Percentiles rank a stretch among this genome's conserved stretches.
Conservation (phyloP, 805 yeast genomes). For the Sungouiozyma ichnusensis region DNA sequence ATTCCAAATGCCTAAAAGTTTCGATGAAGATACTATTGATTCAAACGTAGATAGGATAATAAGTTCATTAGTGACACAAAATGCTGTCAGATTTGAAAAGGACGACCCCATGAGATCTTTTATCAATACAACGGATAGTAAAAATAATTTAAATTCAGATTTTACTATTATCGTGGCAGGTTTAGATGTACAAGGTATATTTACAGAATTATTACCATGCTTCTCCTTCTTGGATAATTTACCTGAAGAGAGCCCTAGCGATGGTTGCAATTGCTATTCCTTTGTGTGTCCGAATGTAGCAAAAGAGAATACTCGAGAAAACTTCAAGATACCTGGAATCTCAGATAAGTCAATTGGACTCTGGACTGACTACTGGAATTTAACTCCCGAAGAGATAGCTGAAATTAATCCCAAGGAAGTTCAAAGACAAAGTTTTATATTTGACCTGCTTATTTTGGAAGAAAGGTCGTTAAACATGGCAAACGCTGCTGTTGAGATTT, state of each 20-base stretch:
- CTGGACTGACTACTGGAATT: constrained; percentile 61
- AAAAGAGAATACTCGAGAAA: constrained; percentile 13
- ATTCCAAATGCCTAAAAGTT: constrained; percentile 39
- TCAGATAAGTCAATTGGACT: constrained; percentile 33
- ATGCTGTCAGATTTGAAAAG: constrained; percentile 34
- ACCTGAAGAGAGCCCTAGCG: constrained; percentile 32
- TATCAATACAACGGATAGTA: constrained; percentile 7
- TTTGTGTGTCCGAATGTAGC: constrained; percentile 15
- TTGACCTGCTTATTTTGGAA: constrained; percentile 63
- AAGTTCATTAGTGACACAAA: constrained; percentile 31
- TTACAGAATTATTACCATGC: constrained; percentile 28
- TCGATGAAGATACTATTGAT: constrained; percentile 40
- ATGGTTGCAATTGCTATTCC: constrained; percentile 39
- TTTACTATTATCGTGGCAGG: constrained; percentile 30
- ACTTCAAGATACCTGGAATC: constrained; percentile 26
- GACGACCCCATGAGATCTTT: constrained; percentile 7
- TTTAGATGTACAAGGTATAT: constrained; percentile 27
- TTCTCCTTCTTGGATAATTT: constrained; percentile 21
- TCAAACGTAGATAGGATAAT: constrained; percentile 40
- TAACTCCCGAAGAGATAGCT: constrained; percentile 43
- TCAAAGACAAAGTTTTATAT: constrained; percentile 64
- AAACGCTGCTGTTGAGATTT: constrained; percentile 48
- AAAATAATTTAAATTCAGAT: constrained; percentile 19
- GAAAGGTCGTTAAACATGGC: constrained; percentile 61
- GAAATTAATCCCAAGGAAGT: constrained; percentile 42